A percentile compares a stretch with the other conserved stretches of the same genome.
These are phyloP conservation scores for Harringtonia lauricola DNA, from an alignment of 2,329 filamentous ascomycete genomes.

Conservation along the genomic window DNA sequence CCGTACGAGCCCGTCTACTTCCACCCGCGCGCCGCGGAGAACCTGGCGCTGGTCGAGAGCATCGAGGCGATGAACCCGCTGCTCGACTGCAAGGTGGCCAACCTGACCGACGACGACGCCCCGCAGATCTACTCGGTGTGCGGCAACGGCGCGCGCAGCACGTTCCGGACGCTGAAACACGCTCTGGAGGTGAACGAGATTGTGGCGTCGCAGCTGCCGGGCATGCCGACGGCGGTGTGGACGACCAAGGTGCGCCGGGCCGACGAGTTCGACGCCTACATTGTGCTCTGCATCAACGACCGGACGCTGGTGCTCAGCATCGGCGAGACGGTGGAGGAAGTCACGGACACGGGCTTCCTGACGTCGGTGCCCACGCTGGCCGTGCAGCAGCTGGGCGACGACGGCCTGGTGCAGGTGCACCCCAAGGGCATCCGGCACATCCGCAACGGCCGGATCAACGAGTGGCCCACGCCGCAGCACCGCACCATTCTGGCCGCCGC, in stretches of 20 bases:
- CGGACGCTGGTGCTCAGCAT: conserved; percentile 88
- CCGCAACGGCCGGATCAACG: conserved; percentile 65
- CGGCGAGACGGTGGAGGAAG: conserved; percentile 92
- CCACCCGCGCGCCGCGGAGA: conserved; percentile 66
- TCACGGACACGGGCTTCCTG: conserved; percentile 86
- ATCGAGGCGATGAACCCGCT: conserved; percentile 85
- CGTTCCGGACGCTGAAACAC: conserved; percentile 85
- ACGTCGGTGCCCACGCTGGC: conserved; percentile 81
- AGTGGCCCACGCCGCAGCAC: conserved; percentile 90
- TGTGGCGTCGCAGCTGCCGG: conserved; percentile 84
- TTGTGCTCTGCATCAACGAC: conserved; percentile 86
- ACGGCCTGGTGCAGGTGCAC: conserved; percentile 87
- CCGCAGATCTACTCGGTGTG: conserved; percentile 93
- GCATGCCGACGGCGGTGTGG: conserved; percentile 87
- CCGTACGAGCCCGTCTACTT: conserved; percentile 76
- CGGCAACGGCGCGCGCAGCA: conserved; percentile 78
- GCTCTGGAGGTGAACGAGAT: conserved; percentile 90
- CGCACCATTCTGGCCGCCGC: conserved; percentile 90
- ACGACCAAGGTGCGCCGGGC: conserved; percentile 75
- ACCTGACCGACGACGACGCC: conserved; percentile 82
- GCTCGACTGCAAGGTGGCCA: conserved; percentile 83
- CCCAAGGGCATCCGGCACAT: conserved; percentile 95
- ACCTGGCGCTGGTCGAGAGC: conserved; percentile 73
- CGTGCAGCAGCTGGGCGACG: conserved; percentile 87
- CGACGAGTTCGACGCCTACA: conserved; percentile 87